phyloP scores from a whole-genome alignment of 2,329 filamentous ascomycete species.

The Ceratocystis harringtonii region DNA sequence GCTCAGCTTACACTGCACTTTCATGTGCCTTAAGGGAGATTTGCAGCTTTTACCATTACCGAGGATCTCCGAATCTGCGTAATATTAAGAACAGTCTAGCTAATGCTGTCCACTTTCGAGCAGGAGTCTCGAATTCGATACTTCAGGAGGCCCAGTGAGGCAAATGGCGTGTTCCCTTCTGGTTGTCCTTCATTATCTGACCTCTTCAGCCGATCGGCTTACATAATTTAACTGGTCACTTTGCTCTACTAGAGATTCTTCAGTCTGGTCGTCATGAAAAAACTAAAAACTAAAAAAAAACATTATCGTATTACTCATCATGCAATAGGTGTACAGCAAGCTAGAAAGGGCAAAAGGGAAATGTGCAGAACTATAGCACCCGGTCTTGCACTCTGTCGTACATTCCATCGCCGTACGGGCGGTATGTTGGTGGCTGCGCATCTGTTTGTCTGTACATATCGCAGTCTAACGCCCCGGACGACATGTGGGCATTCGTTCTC shows the following conservation, averaged over 20 bases:
- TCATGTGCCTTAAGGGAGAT: background rate
- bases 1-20: background rate
- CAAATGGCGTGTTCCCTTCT: too few relatives aligned
- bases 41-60: background rate
- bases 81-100: background rate
- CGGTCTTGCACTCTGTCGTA: conserved; percentile 22
- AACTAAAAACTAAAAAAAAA: too few relatives aligned
- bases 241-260: too few relatives aligned
- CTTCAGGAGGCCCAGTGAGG: too few relatives aligned
- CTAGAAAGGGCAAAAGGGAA: too few relatives aligned
- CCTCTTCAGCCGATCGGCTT: too few relatives aligned
- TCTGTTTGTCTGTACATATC: conserved; percentile 11
- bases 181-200: too few relatives aligned
- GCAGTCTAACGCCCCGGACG: conserved; percentile 21
- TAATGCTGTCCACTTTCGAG: background rate
- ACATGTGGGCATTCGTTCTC: conserved; percentile 20
- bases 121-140: background rate
- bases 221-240: too few relatives aligned
- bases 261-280: too few relatives aligned
- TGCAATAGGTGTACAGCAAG: background rate
- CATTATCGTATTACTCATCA: background rate
- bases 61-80: background rate
- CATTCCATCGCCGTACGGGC: conserved; percentile 28
- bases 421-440: conserved; percentile 14
- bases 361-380: background rate